These are phyloP conservation scores for Chlamydomonas eustigma DNA, from an alignment of 139 green algal species.

Conservation along the genomic window DNA sequence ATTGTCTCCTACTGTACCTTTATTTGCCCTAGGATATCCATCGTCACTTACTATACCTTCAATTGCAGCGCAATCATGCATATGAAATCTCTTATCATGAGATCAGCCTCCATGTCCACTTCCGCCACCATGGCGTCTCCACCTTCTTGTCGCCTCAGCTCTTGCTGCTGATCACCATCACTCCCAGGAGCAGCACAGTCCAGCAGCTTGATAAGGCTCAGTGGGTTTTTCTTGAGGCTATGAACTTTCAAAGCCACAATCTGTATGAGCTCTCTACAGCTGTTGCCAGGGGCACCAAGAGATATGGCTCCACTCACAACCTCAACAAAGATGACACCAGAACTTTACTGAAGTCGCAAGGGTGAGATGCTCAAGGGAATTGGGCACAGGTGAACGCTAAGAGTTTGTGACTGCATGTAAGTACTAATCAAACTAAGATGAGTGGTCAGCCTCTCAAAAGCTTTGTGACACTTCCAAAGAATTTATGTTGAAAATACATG, in stretches of 20 bases:
- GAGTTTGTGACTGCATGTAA: too few species aligned
- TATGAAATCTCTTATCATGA: neutral
- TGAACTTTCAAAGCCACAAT: neutral
- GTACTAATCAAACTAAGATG: too few species aligned
- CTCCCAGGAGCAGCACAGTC: neutral
- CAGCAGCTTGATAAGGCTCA: neutral
- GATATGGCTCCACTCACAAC: neutral
- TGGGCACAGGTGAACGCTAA: too few species aligned
- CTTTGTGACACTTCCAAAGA: too few species aligned
- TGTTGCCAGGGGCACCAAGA: neutral
- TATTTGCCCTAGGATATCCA: neutral
- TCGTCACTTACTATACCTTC: neutral
- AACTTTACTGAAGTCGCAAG: too few species aligned
- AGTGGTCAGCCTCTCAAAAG: too few species aligned
- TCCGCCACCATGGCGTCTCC: neutral
- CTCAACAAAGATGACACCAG: neutral
- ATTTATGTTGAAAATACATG: too few species aligned
- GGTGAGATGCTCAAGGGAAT: too few species aligned
- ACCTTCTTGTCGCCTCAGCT: neutral
- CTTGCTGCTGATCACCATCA: neutral
- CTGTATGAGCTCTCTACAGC: neutral
- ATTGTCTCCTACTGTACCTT: neutral
- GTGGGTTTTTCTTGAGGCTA: neutral
- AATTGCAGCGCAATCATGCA: neutral
- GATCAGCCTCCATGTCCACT: constrained; percentile 2